These are phyloP conservation scores for Fusarium succisae DNA, from an alignment of 2,329 filamentous ascomycete genomes.

Conservation along the genomic window DNA sequence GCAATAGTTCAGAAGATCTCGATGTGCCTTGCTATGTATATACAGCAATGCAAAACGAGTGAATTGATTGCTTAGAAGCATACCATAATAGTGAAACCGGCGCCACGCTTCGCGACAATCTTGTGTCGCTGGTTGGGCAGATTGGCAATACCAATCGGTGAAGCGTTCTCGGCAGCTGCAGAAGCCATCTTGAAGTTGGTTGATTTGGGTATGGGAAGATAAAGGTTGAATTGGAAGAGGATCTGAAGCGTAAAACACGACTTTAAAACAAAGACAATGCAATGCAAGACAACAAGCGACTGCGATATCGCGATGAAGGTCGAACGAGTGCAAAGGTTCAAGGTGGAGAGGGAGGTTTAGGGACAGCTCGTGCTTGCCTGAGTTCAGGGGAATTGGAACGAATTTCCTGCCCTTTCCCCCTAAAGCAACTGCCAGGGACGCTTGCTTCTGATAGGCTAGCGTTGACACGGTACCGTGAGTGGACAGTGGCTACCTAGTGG, in stretches of 20 bases:
- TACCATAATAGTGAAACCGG: constrained; percentile 99
- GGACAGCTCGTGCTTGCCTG: constrained; percentile 45
- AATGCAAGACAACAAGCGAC: constrained; percentile 31
- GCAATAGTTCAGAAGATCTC: constrained; percentile 1
- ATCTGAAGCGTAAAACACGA: constrained; percentile 20
- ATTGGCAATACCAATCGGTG: constrained; percentile 79
- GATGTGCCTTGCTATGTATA: neutral
- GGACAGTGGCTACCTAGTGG: constrained; percentile 39
- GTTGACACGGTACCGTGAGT: constrained; percentile 39
- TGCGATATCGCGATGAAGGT: constrained; percentile 41
- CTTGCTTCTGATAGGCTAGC: constrained; percentile 45
- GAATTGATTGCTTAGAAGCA: constrained; percentile 34
- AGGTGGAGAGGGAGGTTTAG: constrained; percentile 41
- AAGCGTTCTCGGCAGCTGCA: constrained; percentile 67
- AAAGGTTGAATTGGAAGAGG: constrained; percentile 5
- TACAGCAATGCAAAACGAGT: neutral
- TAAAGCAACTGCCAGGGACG: constrained; percentile 40
- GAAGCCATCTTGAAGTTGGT: constrained; percentile 60
- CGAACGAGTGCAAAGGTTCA: constrained; percentile 40
- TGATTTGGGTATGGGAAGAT: constrained; percentile 11
- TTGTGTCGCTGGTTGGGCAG: constrained; percentile 79
- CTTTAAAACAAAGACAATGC: constrained; percentile 34
- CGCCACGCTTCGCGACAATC: constrained; percentile 85
- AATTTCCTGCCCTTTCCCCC: constrained; percentile 47
- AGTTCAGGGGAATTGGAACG: constrained; percentile 47